Percentiles rank a stretch among this genome's conserved stretches.
These are phyloP conservation scores for Vitis hybrid DNA, from an alignment of 177 flowering plant species.

Conservation along the genomic window DNA sequence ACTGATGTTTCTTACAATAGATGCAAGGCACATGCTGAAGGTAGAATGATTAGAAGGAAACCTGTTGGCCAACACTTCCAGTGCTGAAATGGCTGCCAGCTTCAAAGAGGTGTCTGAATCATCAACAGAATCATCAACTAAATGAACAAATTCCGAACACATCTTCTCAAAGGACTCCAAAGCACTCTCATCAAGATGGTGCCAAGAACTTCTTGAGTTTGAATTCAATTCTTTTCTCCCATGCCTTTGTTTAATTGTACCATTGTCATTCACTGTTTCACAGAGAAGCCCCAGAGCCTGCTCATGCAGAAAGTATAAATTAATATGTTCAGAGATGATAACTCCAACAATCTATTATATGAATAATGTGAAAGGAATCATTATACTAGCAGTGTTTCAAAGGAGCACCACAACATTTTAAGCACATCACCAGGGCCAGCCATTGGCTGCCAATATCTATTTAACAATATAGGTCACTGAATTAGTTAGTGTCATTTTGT, in stretches of 20 bases:
- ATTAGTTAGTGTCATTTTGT: background rate
- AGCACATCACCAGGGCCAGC: too few species aligned
- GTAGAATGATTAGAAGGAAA: conserved; percentile 47
- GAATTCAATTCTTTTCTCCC: conserved; percentile 21
- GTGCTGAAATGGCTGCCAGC: conserved; percentile 65
- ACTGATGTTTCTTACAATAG: conserved; percentile 45
- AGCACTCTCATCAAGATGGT: conserved; percentile 45
- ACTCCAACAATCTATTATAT: background rate
- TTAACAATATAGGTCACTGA: too few species aligned
- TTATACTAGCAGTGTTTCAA: too few species aligned
- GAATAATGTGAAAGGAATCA: background rate
- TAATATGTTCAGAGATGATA: background rate
- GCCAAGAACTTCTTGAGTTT: conserved; percentile 30
- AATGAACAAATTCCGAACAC: conserved; percentile 51
- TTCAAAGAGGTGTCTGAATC: conserved; percentile 40
- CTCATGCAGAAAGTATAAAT: conserved; percentile 11
- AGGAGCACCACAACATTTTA: too few species aligned
- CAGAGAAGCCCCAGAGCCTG: conserved; percentile 83
- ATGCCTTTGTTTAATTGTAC: conserved; percentile 21
- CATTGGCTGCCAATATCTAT: too few species aligned
- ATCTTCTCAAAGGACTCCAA: conserved; percentile 43
- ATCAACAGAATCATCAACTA: conserved; percentile 49
- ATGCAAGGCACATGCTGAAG: conserved; percentile 52
- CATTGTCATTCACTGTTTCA: conserved; percentile 49
- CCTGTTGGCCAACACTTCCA: conserved; percentile 64